Percentiles rank a stretch among this genome's conserved stretches.
Evolutionary conservation across 345 rosid species (phyloP).

Genomic region (Pelargonium nanum): DNA sequence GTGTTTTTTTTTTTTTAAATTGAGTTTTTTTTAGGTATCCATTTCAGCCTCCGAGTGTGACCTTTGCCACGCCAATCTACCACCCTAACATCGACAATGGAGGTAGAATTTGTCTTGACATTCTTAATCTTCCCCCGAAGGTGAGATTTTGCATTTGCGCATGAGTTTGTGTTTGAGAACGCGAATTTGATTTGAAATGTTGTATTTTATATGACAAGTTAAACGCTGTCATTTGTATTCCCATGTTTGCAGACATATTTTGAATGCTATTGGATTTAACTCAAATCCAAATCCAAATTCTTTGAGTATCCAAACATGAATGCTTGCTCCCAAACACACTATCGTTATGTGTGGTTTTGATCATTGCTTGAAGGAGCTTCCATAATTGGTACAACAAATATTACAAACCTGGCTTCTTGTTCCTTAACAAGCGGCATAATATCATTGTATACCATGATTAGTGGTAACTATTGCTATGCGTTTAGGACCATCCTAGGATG

Average conservation of each 20-base stretch:
- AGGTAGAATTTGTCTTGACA: conserved; percentile 87
- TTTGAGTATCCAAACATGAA: no score
- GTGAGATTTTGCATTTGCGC: conserved; percentile 15
- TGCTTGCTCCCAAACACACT: no score
- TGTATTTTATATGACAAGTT: no score
- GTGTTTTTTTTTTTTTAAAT: not conserved
- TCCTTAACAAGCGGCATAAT: not conserved
- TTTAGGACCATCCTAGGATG: no score
- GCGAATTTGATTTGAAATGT: no score
- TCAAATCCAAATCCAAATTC: no score
- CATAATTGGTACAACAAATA: not conserved
- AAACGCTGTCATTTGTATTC: no score
- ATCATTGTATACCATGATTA: no score
- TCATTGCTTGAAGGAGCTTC: not conserved
- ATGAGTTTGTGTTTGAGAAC: not conserved
- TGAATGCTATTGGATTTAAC: no score
- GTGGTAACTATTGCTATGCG: no score
- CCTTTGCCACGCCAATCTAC: conserved; percentile 64
- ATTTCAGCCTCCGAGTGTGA: conserved; percentile 78
- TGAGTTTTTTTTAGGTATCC: conserved; percentile 42
- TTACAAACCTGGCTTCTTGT: not conserved
- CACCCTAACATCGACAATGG: conserved; percentile 77
- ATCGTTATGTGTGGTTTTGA: not conserved
- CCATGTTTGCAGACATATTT: no score
- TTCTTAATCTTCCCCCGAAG: conserved; percentile 87